Conservation (phyloP, 352 stramenopile species). For the Globisporangium echinulatum region DNA sequence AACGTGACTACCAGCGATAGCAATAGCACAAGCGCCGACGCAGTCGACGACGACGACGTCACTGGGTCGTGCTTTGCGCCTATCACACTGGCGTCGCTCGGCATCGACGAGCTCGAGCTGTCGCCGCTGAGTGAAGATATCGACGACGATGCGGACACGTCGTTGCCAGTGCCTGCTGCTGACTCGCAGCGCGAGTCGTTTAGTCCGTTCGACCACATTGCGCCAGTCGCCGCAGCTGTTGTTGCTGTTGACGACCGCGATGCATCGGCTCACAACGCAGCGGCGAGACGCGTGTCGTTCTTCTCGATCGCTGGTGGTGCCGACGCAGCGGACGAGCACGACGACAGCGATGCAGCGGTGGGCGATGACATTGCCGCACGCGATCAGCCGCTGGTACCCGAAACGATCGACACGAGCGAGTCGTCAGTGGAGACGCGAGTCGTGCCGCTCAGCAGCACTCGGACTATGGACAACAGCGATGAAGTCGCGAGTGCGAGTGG, state of each 20-base stretch:
- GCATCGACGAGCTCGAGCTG: constrained; percentile 37
- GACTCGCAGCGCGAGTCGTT: no score
- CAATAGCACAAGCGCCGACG: not conserved
- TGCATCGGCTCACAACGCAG: not conserved
- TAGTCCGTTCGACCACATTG: no score
- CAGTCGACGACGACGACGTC: not conserved
- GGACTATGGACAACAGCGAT: no score
- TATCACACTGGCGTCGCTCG: constrained; percentile 35
- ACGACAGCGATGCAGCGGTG: not conserved
- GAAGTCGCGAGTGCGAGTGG: no score
- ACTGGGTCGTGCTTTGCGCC: constrained; percentile 17
- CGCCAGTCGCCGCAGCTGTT: no score
- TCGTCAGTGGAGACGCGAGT: no score
- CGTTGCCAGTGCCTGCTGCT: not conserved
- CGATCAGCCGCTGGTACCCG: no score
- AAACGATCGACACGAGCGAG: no score
- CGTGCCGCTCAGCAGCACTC: no score
- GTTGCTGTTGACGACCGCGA: no score
- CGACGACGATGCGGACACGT: not conserved
- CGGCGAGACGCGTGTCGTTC: not conserved
- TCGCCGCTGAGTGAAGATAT: constrained; percentile 18
- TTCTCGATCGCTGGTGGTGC: not conserved
- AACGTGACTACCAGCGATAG: not conserved
- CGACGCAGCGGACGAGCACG: not conserved
- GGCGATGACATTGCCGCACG: no score